Base-by-base conservation (phyloP, 2,329 filamentous ascomycete genomes). In the Xylariomycetidae sp. region DNA sequence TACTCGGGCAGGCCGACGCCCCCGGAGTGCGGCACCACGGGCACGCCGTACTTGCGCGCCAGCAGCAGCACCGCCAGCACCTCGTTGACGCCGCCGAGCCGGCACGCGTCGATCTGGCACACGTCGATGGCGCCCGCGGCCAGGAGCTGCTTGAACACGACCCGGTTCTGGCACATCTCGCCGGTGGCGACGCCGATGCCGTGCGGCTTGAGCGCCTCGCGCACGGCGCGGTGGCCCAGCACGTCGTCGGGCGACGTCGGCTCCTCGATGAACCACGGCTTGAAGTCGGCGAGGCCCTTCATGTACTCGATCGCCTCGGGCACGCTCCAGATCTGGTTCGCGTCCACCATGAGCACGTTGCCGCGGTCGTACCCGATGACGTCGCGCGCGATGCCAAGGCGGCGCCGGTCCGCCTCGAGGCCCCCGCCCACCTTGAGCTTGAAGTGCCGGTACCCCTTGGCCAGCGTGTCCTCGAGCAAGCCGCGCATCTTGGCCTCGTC, bases 231-330 rank as follows among this genome's bases (percentile, higher is more conserved):
- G 72, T 95, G 88, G 38, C 88, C 88, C 35, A 92, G 79, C 38
- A 94, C 80, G 58, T 95, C 88, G 54, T 94, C 88, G 10, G 88
- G 88, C 15, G 81, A 87, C 11, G 88, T 95, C 3, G 88, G 88
- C 71, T 95, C 88, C 66, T 94, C 88, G 56, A 95, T 94, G 66
- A 94, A 94, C 85, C 87, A 92, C 17, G 85, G 85, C 69, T 85
- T 84, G 68, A 88, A 94, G 50, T 88, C 80, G 36, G 76, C 76
- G 29, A 95, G 78, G 54, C 87, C 63, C 54, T 81, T 74, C 87
- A 94, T 94, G 69, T 90, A 88, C 42, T 75, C 77, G 49, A 94
- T 88, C 6, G 88, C 88, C 64, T 94, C 87, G 1, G 87, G 86
- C 22, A 94, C 88, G 31, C 82, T 87, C 88, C 88, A 94, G 38